Base-by-base conservation (phyloP, 345 rosid species). In the Pugionium cornutum region DNA sequence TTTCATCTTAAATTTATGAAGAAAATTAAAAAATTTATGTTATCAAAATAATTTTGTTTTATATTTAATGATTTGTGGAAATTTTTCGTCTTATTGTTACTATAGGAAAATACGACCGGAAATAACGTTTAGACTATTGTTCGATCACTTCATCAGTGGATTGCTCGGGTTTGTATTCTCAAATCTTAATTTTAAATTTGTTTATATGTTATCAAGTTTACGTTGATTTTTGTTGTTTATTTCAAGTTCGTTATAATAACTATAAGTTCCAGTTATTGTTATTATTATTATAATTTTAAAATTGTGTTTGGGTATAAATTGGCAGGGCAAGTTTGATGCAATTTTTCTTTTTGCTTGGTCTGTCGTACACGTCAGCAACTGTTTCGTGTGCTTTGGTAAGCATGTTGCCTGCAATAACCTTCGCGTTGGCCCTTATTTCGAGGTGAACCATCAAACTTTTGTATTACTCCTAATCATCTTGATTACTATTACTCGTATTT, bases 301-400 rank as follows among this genome's bases (percentile, higher is more conserved):
- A 18, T 18, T 18, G 18, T 18, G 18, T 18, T 36, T 36, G 4
- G 6, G 6, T 36, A 2, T 36, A 36, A 36, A 56, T 50, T 39
- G 42, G 75, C 83, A 85, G 96, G 80, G 78, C 84, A 68, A 81
- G 89, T 34, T 76, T 89, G 35, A 70, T 85, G n/a, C 92, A 89
- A 64, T 84, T 76, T 68, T 78, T 80, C 72, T 83, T 86, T 74
- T 83, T 89, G 36, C 81, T 82, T 35, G 92, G 96, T 54, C 80
- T 89, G 47, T 70, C 83, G 71, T 77, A 84, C 62, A 84, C 96
- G 62, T 84, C 92, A 9, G 83, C 96, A 33, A 80, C 89, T 39
- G 84, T 84, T 64, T 29, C 90, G 0, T 75, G 81, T 58, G 90
- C 92, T 33, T 75, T 86, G 77, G 27, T 70, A 57, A 84, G 86